These are phyloP conservation scores for Alternaria gansuensis DNA, from an alignment of 2,329 filamentous ascomycete genomes.

Conservation along the genomic window DNA sequence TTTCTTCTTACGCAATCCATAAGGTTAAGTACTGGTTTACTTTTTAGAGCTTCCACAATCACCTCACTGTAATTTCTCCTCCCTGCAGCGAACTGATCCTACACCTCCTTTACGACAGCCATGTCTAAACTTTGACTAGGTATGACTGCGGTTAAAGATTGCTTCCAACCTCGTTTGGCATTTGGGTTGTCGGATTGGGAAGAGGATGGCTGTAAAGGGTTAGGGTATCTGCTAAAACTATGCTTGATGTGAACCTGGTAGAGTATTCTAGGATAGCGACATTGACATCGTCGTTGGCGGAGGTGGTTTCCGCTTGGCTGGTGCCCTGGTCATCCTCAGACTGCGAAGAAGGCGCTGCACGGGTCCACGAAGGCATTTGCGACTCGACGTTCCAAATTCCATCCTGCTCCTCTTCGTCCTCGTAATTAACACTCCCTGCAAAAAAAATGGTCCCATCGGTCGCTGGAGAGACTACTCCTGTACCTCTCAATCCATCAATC, in stretches of 20 bases:
- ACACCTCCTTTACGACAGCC: neutral
- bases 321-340: neutral
- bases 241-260: neutral
- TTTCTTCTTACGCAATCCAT: neutral
- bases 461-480: no score
- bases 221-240: neutral
- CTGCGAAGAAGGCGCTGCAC: neutral
- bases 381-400: neutral
- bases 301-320: neutral
- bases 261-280: neutral
- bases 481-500: no score
- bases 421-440: neutral
- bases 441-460: no score
- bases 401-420: neutral
- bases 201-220: neutral
- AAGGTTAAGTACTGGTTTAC: neutral
- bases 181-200: neutral
- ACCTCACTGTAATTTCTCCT: conserved; percentile 4
- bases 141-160: neutral
- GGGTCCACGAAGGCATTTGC: neutral
- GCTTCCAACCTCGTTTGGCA: neutral
- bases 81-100: conserved; percentile 1
- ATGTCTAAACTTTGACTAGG: neutral
- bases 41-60: neutral
- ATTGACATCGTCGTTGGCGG: neutral